Base-by-base conservation (phyloP, 164 flowering plant species). In the Sextonia rubra region DNA sequence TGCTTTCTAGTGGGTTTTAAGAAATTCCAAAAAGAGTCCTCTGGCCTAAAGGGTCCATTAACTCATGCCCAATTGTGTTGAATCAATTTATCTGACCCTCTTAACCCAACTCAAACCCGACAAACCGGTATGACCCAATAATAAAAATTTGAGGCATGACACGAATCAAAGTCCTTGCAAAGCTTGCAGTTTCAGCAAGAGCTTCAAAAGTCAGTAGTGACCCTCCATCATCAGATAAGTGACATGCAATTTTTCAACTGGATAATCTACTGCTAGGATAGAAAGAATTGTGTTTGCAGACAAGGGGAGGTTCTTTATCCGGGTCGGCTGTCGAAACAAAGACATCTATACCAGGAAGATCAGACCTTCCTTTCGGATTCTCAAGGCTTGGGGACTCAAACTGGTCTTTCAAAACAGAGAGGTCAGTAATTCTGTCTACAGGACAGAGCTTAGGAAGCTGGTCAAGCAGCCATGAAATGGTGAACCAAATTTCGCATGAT, bases 401-500 rank as follows among this genome's bases (percentile, higher is more conserved):
- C 0, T 90, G 82, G 7, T 90, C 88, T 75, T 84, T 90, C 7
- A 94, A 82, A 66, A 90, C 92, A 37, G 87, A 61, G 73, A 91
- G 90, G 66, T 94, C 93, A 5, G 90, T 85, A 22, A 84, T 80
- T 80, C 98, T 80, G 83, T 83, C 92, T 1, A 94, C 87, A 18
- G 97, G 97, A 61, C 94, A 89, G 64, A 94, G 90, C 82, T 94
- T 94, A 0, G 98, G 97, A 2, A 91, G 94, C 83, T 94, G 98
- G 70, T 94, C 98, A 8, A 92, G 86, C 58, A 94, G 78, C 98
- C 98, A 94, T 61, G 98, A 92, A 12, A 94, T 32, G 4, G 97
- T 93, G 72, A 94, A 91, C 98, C 97, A 94, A 11, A 89, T 64
- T 71, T 94, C 97, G 78, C 97, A 90, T 0, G 85, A n/a, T n/a